A percentile compares a stretch with the other conserved stretches of the same genome.
Evolutionary conservation across 371 early-diverging fungal species (phyloP).

Genomic region (Saksenaea oblongispora): DNA sequence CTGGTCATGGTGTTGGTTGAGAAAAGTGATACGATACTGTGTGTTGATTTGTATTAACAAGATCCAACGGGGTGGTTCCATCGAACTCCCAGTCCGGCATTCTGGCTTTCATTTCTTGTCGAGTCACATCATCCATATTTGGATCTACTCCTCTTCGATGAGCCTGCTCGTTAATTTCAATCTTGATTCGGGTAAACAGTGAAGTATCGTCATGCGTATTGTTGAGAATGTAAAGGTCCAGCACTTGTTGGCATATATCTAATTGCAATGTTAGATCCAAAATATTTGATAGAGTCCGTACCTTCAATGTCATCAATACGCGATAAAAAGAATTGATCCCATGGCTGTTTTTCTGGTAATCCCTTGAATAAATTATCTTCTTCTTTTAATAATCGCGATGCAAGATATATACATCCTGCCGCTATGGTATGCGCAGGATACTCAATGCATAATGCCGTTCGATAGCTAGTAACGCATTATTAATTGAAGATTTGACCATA

Average conservation of each 20-base stretch:
- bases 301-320: constrained; percentile 59
- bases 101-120: constrained; percentile 25
- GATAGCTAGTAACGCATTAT: constrained; percentile 41
- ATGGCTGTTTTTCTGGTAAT: constrained; percentile 23
- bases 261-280: background rate
- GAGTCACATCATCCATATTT: constrained; percentile 31
- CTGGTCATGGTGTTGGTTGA: constrained; percentile 1
- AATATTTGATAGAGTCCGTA: constrained; percentile 17
- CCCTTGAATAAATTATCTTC: constrained; percentile 27
- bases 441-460: constrained; percentile 58
- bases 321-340: constrained; percentile 52
- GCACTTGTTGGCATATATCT: constrained; percentile 64
- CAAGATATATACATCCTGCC: constrained; percentile 63
- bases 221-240: constrained; percentile 53
- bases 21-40: constrained; percentile 51
- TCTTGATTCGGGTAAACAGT: constrained; percentile 53
- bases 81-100: constrained; percentile 32
- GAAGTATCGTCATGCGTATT: constrained; percentile 36
- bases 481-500: constrained; percentile 12
- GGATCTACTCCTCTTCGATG: constrained; percentile 38
- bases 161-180: constrained; percentile 55
- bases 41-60: constrained; percentile 49
- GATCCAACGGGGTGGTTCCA: constrained; percentile 31
- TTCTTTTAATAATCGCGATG: constrained; percentile 44
- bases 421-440: constrained; percentile 68